Evolutionary conservation across 2,329 filamentous ascomycete species (phyloP).

Genomic region (Xylariaceae sp.): DNA sequence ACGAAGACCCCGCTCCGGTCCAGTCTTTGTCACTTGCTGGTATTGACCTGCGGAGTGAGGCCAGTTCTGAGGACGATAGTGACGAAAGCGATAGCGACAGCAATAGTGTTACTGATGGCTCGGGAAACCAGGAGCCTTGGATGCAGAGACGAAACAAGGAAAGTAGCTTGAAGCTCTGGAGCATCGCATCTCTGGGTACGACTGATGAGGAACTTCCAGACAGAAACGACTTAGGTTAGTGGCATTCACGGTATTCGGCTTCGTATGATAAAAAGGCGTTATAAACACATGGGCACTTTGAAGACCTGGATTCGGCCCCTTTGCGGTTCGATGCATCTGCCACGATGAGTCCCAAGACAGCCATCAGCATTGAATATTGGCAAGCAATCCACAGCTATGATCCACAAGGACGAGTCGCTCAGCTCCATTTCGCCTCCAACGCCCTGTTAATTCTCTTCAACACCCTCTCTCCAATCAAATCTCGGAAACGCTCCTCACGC

Average conservation of each 20-base stretch:
- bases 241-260: slow-evolving; percentile 17
- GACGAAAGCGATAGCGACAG: slow-evolving; percentile 4
- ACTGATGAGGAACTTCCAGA: not conserved
- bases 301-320: not conserved
- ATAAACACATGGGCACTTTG: not conserved
- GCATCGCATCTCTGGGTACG: slow-evolving; percentile 24
- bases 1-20: slow-evolving; percentile 14
- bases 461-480: slow-evolving; percentile 46
- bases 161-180: slow-evolving; percentile 45
- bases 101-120: slow-evolving; percentile 9
- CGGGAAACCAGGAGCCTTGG: slow-evolving; percentile 13
- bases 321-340: not conserved
- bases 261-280: slow-evolving; percentile 1
- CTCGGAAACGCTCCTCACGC: slow-evolving; percentile 45
- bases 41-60: slow-evolving; percentile 1
- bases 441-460: slow-evolving; percentile 45
- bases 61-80: not conserved
- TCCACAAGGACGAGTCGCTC: slow-evolving; percentile 19
- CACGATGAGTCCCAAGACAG: not conserved
- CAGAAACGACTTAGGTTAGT: not conserved
- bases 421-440: slow-evolving; percentile 48
- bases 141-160: slow-evolving; percentile 33
- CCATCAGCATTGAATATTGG: not conserved
- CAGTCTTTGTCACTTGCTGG: not conserved
- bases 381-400: slow-evolving; percentile 8